phyloP scores from a whole-genome alignment of 345 rosid species.

The Sisymbrium altissimum region DNA sequence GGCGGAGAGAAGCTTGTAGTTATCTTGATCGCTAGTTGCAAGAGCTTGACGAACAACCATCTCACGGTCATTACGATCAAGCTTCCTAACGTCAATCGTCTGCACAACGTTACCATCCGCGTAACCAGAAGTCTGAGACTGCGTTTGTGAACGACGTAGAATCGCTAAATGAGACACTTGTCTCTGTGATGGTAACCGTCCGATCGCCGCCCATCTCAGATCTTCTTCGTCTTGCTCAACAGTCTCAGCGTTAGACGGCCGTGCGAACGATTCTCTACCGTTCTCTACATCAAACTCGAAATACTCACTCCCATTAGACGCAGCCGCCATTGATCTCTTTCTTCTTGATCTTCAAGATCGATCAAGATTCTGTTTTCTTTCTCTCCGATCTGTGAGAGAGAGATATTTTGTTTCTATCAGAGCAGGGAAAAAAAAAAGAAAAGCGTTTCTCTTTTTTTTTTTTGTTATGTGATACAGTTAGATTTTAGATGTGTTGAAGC shows the following conservation, averaged over 20 bases:
- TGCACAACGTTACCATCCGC: slow-evolving; percentile 37
- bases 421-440: neutral
- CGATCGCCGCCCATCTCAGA: slow-evolving; percentile 72
- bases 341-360: neutral
- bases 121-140: slow-evolving; percentile 23
- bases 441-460: neutral
- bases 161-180: slow-evolving; percentile 43
- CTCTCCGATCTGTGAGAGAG: slow-evolving; percentile 1
- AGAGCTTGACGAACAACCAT: slow-evolving; percentile 71
- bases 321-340: slow-evolving; percentile 43
- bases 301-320: slow-evolving; percentile 74
- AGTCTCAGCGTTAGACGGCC: slow-evolving; percentile 66
- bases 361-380: neutral
- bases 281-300: slow-evolving; percentile 64
- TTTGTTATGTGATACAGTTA: slow-evolving; percentile 12
- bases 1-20: slow-evolving; percentile 57
- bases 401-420: no score
- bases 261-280: slow-evolving; percentile 48
- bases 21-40: slow-evolving; percentile 84
- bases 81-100: slow-evolving; percentile 63
- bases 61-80: slow-evolving; percentile 60
- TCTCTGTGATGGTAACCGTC: slow-evolving; percentile 62
- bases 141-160: slow-evolving; percentile 41
- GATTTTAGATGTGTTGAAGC: neutral
- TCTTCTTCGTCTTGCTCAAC: slow-evolving; percentile 70